Evolutionary conservation across 106 monocot genomes (phyloP).

Genomic region (Dactylorhiza incarnata): DNA sequence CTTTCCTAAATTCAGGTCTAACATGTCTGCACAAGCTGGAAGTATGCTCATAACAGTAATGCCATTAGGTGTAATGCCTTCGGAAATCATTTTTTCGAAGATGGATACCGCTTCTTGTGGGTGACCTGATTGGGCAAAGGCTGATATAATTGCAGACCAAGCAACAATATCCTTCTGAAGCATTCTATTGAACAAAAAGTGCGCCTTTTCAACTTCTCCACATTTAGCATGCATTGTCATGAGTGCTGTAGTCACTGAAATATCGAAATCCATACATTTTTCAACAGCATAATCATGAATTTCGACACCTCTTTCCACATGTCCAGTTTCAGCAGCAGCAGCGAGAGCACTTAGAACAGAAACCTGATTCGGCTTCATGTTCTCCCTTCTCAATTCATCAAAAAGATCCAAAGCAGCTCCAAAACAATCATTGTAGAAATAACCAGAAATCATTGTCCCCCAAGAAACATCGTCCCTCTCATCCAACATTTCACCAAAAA

Average conservation of each 20-base stretch:
- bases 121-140: constrained; percentile 31
- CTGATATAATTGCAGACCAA: constrained; percentile 84
- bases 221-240: constrained; percentile 63
- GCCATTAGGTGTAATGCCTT: constrained; percentile 29
- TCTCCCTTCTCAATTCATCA: constrained; percentile 22
- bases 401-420: constrained; percentile 46
- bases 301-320: constrained; percentile 37
- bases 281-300: constrained; percentile 38
- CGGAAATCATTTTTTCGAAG: constrained; percentile 42
- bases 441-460: constrained; percentile 74
- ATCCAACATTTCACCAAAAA: constrained; percentile 41
- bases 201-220: constrained; percentile 41
- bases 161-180: constrained; percentile 48
- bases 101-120: constrained; percentile 36
- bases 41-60: constrained; percentile 44
- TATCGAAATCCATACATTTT: constrained; percentile 23
- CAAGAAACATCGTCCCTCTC: constrained; percentile 48
- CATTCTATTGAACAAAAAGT: constrained; percentile 39
- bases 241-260: constrained; percentile 39
- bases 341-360: constrained; percentile 46
- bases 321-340: constrained; percentile 55
- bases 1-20: constrained; percentile 37
- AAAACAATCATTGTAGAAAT: constrained; percentile 34
- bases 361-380: constrained; percentile 36
- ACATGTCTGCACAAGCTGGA: constrained; percentile 60